These are phyloP conservation scores for Aspergillus funiculosus DNA, from an alignment of 495 filamentous ascomycete genomes.

Conservation along the genomic window DNA sequence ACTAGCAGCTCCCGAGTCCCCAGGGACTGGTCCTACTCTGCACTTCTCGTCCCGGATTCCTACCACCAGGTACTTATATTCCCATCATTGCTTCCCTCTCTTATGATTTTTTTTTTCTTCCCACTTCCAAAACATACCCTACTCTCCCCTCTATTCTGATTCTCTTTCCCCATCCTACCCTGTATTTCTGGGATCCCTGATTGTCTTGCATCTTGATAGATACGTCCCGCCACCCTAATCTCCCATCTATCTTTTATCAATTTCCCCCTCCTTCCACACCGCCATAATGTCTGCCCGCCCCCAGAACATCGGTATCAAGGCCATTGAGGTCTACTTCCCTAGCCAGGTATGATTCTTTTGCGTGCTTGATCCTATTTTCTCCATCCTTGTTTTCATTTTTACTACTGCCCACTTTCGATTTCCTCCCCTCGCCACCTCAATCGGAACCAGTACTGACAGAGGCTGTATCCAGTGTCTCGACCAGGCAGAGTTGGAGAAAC, in stretches of 20 bases:
- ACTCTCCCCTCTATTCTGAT: slow-evolving; percentile 5
- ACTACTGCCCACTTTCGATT: too few species aligned
- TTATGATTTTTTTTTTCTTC: slow-evolving; percentile 8
- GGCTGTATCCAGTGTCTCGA: slow-evolving; percentile 72
- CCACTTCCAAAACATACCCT: too few species aligned
- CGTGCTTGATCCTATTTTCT: slow-evolving; percentile 13
- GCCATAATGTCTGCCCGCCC: slow-evolving; percentile 78
- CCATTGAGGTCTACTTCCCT: slow-evolving; percentile 98
- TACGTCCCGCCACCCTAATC: background rate
- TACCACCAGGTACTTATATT: slow-evolving; percentile 10
- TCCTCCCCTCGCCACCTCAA: background rate
- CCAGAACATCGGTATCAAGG: slow-evolving; percentile 98
- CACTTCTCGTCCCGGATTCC: slow-evolving; percentile 6
- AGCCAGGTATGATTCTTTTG: slow-evolving; percentile 90
- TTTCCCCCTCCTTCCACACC: slow-evolving; percentile 12
- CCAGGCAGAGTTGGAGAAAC: slow-evolving; percentile 92
- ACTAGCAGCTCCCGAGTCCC: too few species aligned
- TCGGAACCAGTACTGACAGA: slow-evolving; percentile 24
- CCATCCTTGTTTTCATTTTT: background rate
- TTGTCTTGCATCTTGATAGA: slow-evolving; percentile 3
- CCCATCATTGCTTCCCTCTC: background rate
- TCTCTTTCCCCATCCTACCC: slow-evolving; percentile 1
- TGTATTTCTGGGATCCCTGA: background rate
- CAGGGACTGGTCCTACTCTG: slow-evolving; percentile 12
- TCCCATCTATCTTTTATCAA: background rate